A percentile compares a stretch with the other conserved stretches of the same genome.
Evolutionary conservation across 1,284 basidiomycete genomes (phyloP).

Genomic region (Cryptococcus sp.): DNA sequence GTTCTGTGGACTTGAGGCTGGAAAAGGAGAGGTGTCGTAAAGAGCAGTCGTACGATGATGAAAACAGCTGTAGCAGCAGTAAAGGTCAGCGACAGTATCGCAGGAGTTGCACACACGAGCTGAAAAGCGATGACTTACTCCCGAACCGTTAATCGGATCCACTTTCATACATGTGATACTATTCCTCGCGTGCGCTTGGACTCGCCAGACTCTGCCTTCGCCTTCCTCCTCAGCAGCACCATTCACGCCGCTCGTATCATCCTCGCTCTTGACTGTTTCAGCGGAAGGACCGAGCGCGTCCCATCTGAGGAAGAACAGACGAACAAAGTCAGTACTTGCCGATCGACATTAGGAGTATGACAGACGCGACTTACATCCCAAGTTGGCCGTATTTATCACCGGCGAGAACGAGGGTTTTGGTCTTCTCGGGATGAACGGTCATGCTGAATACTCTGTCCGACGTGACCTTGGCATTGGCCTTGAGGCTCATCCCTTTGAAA

Average conservation of each 20-base stretch:
- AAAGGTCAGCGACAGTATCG: not conserved
- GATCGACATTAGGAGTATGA: not conserved
- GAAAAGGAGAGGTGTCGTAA: conserved; percentile 53
- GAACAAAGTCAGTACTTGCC: conserved; percentile 32
- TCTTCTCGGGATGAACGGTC: conserved; percentile 53
- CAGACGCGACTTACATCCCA: conserved; percentile 47
- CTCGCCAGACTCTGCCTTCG: conserved; percentile 49
- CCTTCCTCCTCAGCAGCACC: conserved; percentile 31
- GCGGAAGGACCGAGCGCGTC: conserved; percentile 37
- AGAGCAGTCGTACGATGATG: conserved; percentile 56
- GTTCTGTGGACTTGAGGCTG: conserved; percentile 49
- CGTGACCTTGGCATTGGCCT: conserved; percentile 51
- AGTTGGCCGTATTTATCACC: conserved; percentile 55
- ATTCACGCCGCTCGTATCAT: conserved; percentile 25
- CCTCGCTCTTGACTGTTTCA: conserved; percentile 35
- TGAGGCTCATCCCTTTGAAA: conserved; percentile 43
- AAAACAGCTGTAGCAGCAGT: conserved; percentile 43
- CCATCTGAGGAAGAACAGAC: conserved; percentile 36
- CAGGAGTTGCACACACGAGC: not conserved
- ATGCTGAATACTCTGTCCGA: conserved; percentile 55
- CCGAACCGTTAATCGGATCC: conserved; percentile 46
- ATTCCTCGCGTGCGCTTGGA: conserved; percentile 51
- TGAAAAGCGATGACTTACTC: conserved; percentile 34
- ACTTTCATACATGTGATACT: conserved; percentile 52
- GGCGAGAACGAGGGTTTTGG: conserved; percentile 53